phyloP scores from a whole-genome alignment of 768 basidiomycete genomes.

The Suillus subluteus region DNA sequence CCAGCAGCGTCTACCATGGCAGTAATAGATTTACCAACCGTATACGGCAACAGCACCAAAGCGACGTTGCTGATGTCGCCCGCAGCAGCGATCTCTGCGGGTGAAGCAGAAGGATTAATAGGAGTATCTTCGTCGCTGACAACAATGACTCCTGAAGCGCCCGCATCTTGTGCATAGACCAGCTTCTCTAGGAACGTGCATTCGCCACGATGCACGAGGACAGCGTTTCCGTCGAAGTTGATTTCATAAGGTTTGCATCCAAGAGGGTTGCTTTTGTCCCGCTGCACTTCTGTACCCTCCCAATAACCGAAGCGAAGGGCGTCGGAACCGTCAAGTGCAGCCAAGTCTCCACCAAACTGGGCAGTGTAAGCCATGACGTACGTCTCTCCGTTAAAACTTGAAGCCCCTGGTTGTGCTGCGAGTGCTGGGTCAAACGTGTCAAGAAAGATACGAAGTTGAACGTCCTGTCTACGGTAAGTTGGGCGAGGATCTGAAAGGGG shows the following conservation, averaged over 20 bases:
- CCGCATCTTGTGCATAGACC: constrained; percentile 63
- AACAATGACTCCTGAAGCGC: constrained; percentile 80
- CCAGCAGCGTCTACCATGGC: constrained; percentile 61
- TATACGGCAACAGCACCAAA: constrained; percentile 58
- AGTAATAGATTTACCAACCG: constrained; percentile 54
- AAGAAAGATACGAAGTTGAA: constrained; percentile 63
- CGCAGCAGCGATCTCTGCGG: constrained; percentile 56
- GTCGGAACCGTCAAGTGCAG: constrained; percentile 26
- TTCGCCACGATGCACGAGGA: constrained; percentile 74
- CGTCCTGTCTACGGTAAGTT: constrained; percentile 37
- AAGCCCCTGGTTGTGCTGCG: constrained; percentile 41
- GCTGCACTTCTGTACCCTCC: constrained; percentile 58
- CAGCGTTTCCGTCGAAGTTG: constrained; percentile 49
- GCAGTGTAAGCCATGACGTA: constrained; percentile 65
- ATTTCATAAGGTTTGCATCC: constrained; percentile 65
- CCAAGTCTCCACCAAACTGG: constrained; percentile 70
- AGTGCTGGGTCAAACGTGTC: constrained; percentile 52
- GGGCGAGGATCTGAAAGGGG: constrained; percentile 29
- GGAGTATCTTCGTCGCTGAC: constrained; percentile 60
- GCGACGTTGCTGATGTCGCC: constrained; percentile 63
- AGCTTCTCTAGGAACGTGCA: constrained; percentile 93
- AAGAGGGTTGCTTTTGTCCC: constrained; percentile 51
- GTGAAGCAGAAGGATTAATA: constrained; percentile 69
- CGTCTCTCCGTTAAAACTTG: constrained; percentile 47
- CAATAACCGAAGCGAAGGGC: constrained; percentile 50